phyloP scores from a whole-genome alignment of 306 rosid genomes.

The Castanea mollissima region DNA sequence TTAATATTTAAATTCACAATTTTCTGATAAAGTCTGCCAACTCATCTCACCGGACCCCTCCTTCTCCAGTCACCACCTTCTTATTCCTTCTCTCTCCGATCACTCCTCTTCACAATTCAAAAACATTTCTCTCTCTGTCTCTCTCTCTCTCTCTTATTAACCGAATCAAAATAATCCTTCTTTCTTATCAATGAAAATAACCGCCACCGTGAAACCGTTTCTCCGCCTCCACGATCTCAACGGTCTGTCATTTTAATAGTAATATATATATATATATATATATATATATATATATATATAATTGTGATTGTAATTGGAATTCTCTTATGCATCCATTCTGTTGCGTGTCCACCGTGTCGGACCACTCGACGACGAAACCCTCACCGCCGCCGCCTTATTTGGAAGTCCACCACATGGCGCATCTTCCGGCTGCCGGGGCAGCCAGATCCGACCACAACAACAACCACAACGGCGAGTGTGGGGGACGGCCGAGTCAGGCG shows the following conservation, averaged over 20 bases:
- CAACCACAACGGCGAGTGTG: constrained; percentile 32
- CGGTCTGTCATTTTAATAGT: background rate
- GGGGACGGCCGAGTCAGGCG: constrained; percentile 60
- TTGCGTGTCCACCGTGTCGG: constrained; percentile 72
- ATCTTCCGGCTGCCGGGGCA: constrained; percentile 33
- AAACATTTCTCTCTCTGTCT: too few species aligned
- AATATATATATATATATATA: too few species aligned
- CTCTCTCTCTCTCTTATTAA: too few species aligned
- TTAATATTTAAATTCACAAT: too few species aligned
- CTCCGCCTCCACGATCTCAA: constrained; percentile 26
- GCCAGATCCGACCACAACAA: constrained; percentile 65
- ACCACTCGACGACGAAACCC: constrained; percentile 60
- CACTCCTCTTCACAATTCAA: background rate
- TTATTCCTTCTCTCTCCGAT: constrained; percentile 4
- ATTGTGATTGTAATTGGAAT: too few species aligned
- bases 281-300: too few species aligned
- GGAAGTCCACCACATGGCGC: constrained; percentile 51
- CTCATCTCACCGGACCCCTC: constrained; percentile 25
- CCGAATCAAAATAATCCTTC: too few species aligned
- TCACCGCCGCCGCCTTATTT: constrained; percentile 35
- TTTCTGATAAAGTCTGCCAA: constrained; percentile 7
- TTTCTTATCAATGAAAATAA: constrained; percentile 25
- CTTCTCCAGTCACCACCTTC: background rate
- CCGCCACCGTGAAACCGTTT: constrained; percentile 13
- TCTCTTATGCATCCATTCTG: constrained; percentile 84